Evolutionary conservation across 2,329 filamentous ascomycete genomes (phyloP).

Genomic region (Penicillium frequentans): DNA sequence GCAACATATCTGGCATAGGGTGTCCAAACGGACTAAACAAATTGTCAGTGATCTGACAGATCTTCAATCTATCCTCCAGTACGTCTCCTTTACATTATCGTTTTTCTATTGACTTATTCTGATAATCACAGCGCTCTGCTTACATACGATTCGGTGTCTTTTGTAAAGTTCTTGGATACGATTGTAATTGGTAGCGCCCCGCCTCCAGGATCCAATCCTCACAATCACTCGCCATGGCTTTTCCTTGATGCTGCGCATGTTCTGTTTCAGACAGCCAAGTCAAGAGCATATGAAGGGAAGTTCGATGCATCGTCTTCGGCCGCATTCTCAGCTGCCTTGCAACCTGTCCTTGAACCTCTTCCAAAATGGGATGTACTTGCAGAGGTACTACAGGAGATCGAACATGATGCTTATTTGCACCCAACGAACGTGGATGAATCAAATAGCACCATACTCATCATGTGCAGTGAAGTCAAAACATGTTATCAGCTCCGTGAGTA

Average conservation of each 20-base stretch:
- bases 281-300: conserved; percentile 78
- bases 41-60: conserved; percentile 88
- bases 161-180: conserved; percentile 90
- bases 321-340: conserved; percentile 61
- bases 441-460: conserved; percentile 88
- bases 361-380: conserved; percentile 90
- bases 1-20: conserved; percentile 95
- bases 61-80: conserved; percentile 78
- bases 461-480: conserved; percentile 87
- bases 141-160: conserved; percentile 84
- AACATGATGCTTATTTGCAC: conserved; percentile 84
- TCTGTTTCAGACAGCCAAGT: conserved; percentile 87
- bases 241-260: conserved; percentile 94
- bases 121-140: conserved; percentile 59
- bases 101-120: conserved; percentile 4
- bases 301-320: conserved; percentile 56
- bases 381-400: conserved; percentile 92
- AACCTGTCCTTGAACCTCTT: conserved; percentile 85
- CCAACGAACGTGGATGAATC: conserved; percentile 75
- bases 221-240: conserved; percentile 92
- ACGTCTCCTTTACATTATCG: neutral
- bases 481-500: conserved; percentile 89
- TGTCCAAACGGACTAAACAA: conserved; percentile 91
- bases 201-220: conserved; percentile 79
- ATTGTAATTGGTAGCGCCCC: conserved; percentile 89